phyloP scores from a whole-genome alignment of 768 basidiomycete species.

The Butyriboletus loyo region DNA sequence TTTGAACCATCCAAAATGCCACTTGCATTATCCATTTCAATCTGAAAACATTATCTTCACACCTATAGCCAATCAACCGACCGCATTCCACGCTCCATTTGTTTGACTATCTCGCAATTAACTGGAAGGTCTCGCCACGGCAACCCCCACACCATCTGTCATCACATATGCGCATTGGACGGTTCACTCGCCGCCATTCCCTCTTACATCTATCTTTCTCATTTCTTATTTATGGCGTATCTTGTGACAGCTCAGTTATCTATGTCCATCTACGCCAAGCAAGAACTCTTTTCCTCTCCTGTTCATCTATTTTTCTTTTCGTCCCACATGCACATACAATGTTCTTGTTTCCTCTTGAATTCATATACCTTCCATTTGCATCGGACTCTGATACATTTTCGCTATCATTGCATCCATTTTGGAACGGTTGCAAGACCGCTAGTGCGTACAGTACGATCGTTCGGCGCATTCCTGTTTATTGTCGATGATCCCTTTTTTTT shows the following conservation, averaged over 20 bases:
- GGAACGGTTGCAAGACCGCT: conserved; percentile 22
- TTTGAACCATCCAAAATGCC: conserved; percentile 13
- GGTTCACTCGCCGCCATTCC: conserved; percentile 24
- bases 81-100: conserved; percentile 31
- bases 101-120: conserved; percentile 26
- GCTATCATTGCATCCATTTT: conserved; percentile 1
- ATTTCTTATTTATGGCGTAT: conserved; percentile 32
- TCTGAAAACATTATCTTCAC: conserved; percentile 20
- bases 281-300: background rate
- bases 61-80: conserved; percentile 20
- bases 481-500: background rate
- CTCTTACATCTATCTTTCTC: conserved; percentile 12
- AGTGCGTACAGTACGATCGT: conserved; percentile 19
- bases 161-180: conserved; percentile 30
- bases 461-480: conserved; percentile 22
- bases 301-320: background rate
- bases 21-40: conserved; percentile 18
- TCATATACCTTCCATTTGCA: conserved; percentile 7
- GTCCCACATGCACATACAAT: conserved; percentile 1
- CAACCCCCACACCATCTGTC: conserved; percentile 23
- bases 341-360: conserved; percentile 3
- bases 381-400: conserved; percentile 15
- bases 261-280: conserved; percentile 31
- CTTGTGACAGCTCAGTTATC: conserved; percentile 25
- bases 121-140: conserved; percentile 5